phyloP scores from a whole-genome alignment of 192 early-diverging fungal genomes.

The Backusella australiensis region DNA sequence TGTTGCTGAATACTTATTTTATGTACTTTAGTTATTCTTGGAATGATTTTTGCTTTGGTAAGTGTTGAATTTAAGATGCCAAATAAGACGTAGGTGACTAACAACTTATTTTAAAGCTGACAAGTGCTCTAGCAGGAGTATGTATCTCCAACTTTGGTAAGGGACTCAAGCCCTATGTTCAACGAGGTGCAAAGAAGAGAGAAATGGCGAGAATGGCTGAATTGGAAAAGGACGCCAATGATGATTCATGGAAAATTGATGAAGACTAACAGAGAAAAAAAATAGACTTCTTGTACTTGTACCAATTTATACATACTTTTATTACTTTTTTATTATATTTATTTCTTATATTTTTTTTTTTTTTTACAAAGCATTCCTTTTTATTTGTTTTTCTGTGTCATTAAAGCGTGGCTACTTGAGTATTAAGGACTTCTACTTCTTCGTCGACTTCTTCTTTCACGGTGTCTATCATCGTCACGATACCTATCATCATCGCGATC shows the following conservation, averaged over 20 bases:
- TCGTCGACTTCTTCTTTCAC: conserved; percentile 22
- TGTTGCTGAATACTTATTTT: background rate
- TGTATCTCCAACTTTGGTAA: conserved; percentile 33
- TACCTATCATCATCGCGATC: conserved; percentile 27
- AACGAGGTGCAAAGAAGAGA: conserved; percentile 24
- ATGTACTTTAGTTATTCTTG: conserved; percentile 25
- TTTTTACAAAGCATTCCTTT: background rate
- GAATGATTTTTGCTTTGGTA: conserved; percentile 27
- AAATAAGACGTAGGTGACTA: background rate
- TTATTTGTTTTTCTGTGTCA: background rate
- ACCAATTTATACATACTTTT: background rate
- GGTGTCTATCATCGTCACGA: conserved; percentile 11
- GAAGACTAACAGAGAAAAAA: conserved; percentile 17
- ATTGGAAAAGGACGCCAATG: background rate
- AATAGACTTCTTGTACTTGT: background rate
- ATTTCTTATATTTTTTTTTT: background rate
- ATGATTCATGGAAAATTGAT: conserved; percentile 28
- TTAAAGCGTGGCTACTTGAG: background rate
- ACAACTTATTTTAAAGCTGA: background rate
- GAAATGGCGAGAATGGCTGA: conserved; percentile 8
- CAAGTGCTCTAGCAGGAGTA: conserved; percentile 20
- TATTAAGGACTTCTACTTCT: conserved; percentile 25
- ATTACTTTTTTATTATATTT: background rate
- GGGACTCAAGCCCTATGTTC: conserved; percentile 28
- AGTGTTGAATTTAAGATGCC: background rate